Base-by-base conservation (phyloP, 495 filamentous ascomycete genomes). In the Neurospora sp. region DNA sequence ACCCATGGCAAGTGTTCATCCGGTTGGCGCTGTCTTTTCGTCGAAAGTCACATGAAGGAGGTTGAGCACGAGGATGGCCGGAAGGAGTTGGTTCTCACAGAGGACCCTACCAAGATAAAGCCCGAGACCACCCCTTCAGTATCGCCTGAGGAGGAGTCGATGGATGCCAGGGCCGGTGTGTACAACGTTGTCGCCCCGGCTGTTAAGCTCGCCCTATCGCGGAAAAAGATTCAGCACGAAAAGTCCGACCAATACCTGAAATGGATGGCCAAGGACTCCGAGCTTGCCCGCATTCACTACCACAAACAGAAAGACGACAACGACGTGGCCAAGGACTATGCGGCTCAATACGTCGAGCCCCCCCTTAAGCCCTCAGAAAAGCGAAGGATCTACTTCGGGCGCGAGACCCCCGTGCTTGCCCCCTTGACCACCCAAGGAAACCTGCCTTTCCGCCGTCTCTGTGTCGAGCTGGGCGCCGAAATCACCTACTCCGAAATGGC, bases 401-500 rank as follows among this genome's bases (percentile, higher is more conserved):
- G 90, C 7, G 94, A 98, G 77, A 98, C 96, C 4, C 94, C 96
- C 0, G 88, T 94, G 34, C 86, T 99, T 21, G 96, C 96, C 4
- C 96, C 96, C 54, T 78, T 88, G 21, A 90, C 96, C 0, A 99
- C 96, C 3, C 96, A 98, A 82, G 96, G 96, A n/a, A 99, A 99
- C 77, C 84, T 98, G 37, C 96, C 96, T 2, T 99, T 97, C 85
- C 92, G 96, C 62, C 89, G 96, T 70, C 88, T 99, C n/a, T 98
- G 96, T 77, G 89, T 91, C 0, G 90, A 92, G 70, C 88, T 98
- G 24, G 96, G 96, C 31, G 94, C 96, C 24, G 92, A 97, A 75
- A 83, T 96, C 42, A 99, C 95, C 4, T 98, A 97, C 84, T 98
- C 96, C 0, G 96, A 99, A 79, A 99, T 99, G 96, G 96, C 96